Evolutionary conservation across 2,329 filamentous ascomycete species (phyloP), one percentile per base, ranked within the genome.

Genomic region (Orbilia blumenaviensis): DNA sequence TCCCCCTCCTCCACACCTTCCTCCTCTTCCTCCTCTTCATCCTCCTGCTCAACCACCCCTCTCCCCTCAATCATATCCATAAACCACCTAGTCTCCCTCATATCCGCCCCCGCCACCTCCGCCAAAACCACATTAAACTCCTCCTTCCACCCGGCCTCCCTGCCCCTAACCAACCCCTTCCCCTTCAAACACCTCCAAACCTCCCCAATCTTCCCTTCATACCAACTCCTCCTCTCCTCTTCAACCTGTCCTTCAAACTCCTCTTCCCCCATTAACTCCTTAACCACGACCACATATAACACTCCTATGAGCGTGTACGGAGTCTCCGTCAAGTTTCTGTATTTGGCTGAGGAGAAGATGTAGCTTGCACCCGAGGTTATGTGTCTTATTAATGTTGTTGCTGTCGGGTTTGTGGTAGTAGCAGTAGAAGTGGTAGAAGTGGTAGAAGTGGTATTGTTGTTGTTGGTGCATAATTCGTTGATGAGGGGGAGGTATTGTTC

Each of bases 81-180:
- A 62, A 79, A 48, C 79, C 79, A 80, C n/a, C 66, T 68, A 14
- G 78, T 71, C 66, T 78, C 78, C 25, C 74, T 60, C 32, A 80
- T 78, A 52, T 79, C 79, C 9, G 61, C 42, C 58, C 73, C 76
- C 7, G 68, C 73, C 34, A 79, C 56, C 67, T 80, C 78, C 74
- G 77, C 78, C 16, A 77, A 62, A 44, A 77, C 74, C 46, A 72
- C 76, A 18, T 67, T 66, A 18, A 79, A 78, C 16, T 67, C 67
- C 1, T 52, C 75, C 32, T 75, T 77, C 21, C 78, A 78, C 3
- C 48, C 71, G n/a, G 42, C 77, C 1, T 73, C 71, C 5, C 77
- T 61, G 9, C 60, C 78, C 0, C 50, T 66, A 64, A 78, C 73
- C 27, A 78, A 64, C 10, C 73, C 78, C 18, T 77, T 72, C 2